These are phyloP conservation scores for Penicillium arizonense DNA, from an alignment of 495 filamentous ascomycete genomes.

Conservation along the genomic window DNA sequence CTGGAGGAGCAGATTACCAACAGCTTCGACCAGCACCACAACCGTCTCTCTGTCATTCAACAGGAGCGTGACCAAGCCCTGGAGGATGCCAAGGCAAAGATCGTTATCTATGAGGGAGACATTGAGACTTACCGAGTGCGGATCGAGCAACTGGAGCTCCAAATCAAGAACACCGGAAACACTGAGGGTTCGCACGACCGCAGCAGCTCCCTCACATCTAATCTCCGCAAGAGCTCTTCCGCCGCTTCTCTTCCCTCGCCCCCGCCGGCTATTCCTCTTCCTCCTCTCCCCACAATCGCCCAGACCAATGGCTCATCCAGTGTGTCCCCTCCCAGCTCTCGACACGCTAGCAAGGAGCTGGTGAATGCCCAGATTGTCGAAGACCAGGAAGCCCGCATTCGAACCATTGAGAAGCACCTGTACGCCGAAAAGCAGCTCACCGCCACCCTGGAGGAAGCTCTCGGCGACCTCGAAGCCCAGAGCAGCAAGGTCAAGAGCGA, in stretches of 20 bases:
- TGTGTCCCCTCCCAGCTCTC: conserved; percentile 49
- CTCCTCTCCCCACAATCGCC: conserved; percentile 50
- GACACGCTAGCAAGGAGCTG: conserved; percentile 82
- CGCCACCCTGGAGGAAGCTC: conserved; percentile 87
- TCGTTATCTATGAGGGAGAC: conserved; percentile 48
- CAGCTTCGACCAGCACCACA: conserved; percentile 93
- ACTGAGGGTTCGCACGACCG: conserved; percentile 54
- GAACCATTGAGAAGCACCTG: conserved; percentile 95
- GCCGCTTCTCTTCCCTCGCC: conserved; percentile 85
- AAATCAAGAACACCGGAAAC: conserved; percentile 43
- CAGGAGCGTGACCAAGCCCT: conserved; percentile 50
- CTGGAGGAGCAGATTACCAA: conserved; percentile 95
- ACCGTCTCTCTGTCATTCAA: conserved; percentile 71
- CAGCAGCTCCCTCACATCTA: conserved; percentile 73
- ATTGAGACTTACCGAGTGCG: conserved; percentile 50
- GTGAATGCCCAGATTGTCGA: conserved; percentile 64
- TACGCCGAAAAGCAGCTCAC: conserved; percentile 96
- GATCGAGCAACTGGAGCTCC: conserved; percentile 52
- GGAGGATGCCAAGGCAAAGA: conserved; percentile 46
- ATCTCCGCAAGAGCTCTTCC: conserved; percentile 83
- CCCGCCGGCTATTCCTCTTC: conserved; percentile 93
- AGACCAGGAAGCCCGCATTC: conserved; percentile 91
- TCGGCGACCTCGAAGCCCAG: conserved; percentile 87
- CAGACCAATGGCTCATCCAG: conserved; percentile 35
- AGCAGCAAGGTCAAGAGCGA: conserved; percentile 83